Evolutionary conservation across 1,284 basidiomycete genomes (phyloP).

Genomic region (Malassezia sp.): DNA sequence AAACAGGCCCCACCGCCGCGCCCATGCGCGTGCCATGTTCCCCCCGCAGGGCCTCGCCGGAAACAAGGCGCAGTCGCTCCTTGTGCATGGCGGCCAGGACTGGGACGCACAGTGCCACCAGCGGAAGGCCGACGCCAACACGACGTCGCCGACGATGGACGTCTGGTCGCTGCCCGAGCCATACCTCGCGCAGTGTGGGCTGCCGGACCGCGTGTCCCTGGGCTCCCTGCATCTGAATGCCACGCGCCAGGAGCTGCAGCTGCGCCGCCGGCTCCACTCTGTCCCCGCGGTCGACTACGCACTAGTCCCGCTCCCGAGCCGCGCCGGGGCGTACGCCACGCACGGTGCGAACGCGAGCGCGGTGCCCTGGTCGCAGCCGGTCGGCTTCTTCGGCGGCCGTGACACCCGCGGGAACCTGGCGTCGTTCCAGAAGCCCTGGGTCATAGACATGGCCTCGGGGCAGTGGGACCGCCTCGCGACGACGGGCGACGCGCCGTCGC

Average conservation of each 20-base stretch:
- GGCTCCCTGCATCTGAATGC: neutral
- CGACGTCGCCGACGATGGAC: conserved; percentile 4
- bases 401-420: conserved; percentile 26
- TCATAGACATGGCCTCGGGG: conserved; percentile 28
- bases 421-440: conserved; percentile 24
- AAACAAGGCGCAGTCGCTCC: conserved; percentile 8
- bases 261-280: neutral
- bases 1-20: conserved; percentile 5
- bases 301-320: conserved; percentile 16
- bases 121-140: neutral
- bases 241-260: neutral
- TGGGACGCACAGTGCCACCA: conserved; percentile 3
- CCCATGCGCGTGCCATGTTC: conserved; percentile 12
- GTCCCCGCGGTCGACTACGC: conserved; percentile 35
- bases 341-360: conserved; percentile 11
- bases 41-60: conserved; percentile 8
- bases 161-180: conserved; percentile 1
- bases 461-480: conserved; percentile 31
- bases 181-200: neutral
- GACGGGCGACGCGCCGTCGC: conserved; percentile 26
- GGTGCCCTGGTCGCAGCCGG: conserved; percentile 3
- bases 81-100: conserved; percentile 22
- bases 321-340: neutral
- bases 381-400: conserved; percentile 44
- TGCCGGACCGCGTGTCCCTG: neutral